Evolutionary conservation across 306 rosid genomes (phyloP).

Genomic region (Senna tora): DNA sequence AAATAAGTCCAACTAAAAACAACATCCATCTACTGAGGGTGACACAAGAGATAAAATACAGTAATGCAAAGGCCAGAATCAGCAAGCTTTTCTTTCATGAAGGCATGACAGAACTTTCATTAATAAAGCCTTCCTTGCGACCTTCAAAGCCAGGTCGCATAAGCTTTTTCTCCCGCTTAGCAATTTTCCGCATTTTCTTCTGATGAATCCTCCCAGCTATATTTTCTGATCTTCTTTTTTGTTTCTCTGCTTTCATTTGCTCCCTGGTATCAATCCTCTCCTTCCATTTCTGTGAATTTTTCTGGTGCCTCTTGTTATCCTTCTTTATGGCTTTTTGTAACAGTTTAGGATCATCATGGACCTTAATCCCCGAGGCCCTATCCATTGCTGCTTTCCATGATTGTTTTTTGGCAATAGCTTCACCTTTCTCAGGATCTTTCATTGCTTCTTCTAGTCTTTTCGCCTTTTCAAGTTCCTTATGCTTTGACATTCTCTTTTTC

Average conservation of each 20-base stretch:
- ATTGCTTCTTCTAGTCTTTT: constrained; percentile 66
- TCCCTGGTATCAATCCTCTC: constrained; percentile 67
- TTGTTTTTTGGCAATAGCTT: constrained; percentile 56
- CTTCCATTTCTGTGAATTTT: constrained; percentile 77
- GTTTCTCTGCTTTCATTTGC: constrained; percentile 74
- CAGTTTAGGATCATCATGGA: constrained; percentile 81
- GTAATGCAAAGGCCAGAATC: constrained; percentile 11
- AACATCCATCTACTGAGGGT: not conserved
- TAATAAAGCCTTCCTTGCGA: constrained; percentile 77
- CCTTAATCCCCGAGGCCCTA: constrained; percentile 82
- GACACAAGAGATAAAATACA: not conserved
- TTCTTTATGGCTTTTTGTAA: constrained; percentile 59
- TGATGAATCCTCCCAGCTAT: constrained; percentile 63
- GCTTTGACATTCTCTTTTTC: constrained; percentile 71
- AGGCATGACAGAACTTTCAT: constrained; percentile 31
- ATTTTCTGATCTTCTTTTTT: constrained; percentile 73
- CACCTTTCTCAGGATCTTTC: constrained; percentile 81
- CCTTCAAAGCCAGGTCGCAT: constrained; percentile 92
- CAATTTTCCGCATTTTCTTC: constrained; percentile 73
- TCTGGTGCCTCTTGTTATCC: constrained; percentile 74
- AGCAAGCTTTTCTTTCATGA: not conserved
- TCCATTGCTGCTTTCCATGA: constrained; percentile 78
- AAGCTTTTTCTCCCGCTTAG: constrained; percentile 88
- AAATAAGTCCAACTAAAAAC: not conserved
- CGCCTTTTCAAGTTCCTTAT: constrained; percentile 78